Evolutionary conservation across 78 protist species (phyloP), one percentile per base, ranked within the genome.

Genomic region (Pirum gemmata): DNA sequence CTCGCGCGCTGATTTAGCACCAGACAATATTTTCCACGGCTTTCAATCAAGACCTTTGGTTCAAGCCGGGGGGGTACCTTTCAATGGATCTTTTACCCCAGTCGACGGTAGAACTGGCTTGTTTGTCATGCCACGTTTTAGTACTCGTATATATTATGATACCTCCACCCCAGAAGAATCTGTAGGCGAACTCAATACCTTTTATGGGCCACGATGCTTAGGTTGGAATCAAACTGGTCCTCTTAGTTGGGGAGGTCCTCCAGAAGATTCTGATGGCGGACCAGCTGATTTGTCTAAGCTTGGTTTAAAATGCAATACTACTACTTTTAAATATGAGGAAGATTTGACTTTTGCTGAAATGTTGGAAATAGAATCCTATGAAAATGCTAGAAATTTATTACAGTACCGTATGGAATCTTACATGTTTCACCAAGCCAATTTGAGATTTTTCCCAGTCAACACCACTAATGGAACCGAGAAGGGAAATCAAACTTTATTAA

Each of bases 381-480:
- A 41, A 31, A 18, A 27, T 25, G 61, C 40, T 13, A 33, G 40
- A 36, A 82, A 41, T 35, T 18, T 82, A 21, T 84, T 84, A 39
- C 38, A 31, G 21, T 73, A 84, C 72, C 51, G 88, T 21, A 8
- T 75, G 33, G 88, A 84, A 13, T 75, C 88, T 21, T 84, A 84
- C 74, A 84, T 84, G 88, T 84, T 84, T 0, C 88, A 84, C 41
- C 88, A 84, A 39, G 88, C 74, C 0, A 82, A 82, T 73, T 21
- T 82, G 21, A 18, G n/a, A 25, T 25, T 41, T 38, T 82, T 82
- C 86, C 51, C n/a, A n/a, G n/a, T n/a, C n/a, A n/a, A n/a, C n/a
- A n/a, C n/a, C n/a, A n/a, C n/a, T n/a, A n/a, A n/a, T n/a, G n/a
- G n/a, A n/a, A n/a, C n/a, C n/a, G n/a, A n/a, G n/a, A n/a, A n/a